Base-by-base conservation (phyloP, 352 stramenopile genomes). In the Phytophthora sp. region DNA sequence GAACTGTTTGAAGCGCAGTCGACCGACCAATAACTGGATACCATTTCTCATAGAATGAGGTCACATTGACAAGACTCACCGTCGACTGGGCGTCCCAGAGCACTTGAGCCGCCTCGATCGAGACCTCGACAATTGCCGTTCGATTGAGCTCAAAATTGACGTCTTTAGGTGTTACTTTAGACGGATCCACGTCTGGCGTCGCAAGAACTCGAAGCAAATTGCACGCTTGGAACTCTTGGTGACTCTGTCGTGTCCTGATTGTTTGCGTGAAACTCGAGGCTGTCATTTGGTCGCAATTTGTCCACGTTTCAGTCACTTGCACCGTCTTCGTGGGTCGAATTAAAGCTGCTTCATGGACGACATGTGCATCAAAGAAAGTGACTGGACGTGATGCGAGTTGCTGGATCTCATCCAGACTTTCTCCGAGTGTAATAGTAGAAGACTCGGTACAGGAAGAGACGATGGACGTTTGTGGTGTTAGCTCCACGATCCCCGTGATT, bases 141-240 rank as follows among this genome's bases (percentile, higher is more conserved):
- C 57, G 21, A 46, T 91, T 91, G 53, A 89, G 63, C 61, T 91
- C 82, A 35, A 91, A 91, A 8, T 65, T 73, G 24, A 57, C 68
- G 41, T 91, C 76, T 20, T 69, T 45, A 49, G 60, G 58, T 5
- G 44, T 51, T 2, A 84, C 63, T 2, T 71, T 46, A 0, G 83
- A 57, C 1, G 61, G 56, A n/a, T 58, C 27, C 3, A 73, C 12
- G 1, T 38, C 23, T 2, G 46, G 33, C 1, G 54, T 63, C 3
- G 69, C 65, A 9, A 89, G 53, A 7, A 89, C 59, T 3, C 35
- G 52, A 2, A 91, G 39, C 29, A 91, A 72, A 36, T 89, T 91
- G 47, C 82, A 91, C 2, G 80, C 71, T 20, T 75, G 57, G 24
- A 69, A 86, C 30, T 73, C 39, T 23, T 79, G 82, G 1, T 41